phyloP scores from a whole-genome alignment of 177 flowering plant genomes.

The Vitis hybrid region DNA sequence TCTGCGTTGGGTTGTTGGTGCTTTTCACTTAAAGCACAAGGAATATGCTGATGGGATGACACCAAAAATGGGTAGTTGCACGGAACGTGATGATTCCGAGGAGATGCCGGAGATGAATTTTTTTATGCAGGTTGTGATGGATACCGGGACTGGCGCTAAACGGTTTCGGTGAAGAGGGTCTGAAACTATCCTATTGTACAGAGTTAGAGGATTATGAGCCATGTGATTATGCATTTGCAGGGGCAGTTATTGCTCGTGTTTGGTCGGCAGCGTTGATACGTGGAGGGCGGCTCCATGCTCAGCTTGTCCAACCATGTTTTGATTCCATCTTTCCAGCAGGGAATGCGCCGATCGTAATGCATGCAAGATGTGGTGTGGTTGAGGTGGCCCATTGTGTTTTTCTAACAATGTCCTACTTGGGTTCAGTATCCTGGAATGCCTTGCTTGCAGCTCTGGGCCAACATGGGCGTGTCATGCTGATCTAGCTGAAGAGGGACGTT shows the following conservation, averaged over 20 bases:
- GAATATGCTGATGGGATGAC: slow-evolving; percentile 56
- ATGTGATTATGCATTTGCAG: slow-evolving; percentile 57
- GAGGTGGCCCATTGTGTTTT: slow-evolving; percentile 39
- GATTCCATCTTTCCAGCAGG: slow-evolving; percentile 56
- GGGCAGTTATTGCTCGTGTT: slow-evolving; percentile 49
- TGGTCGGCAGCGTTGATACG: slow-evolving; percentile 47
- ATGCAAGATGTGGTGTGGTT: slow-evolving; percentile 50
- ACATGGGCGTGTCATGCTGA: slow-evolving; percentile 61
- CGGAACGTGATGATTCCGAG: slow-evolving; percentile 1
- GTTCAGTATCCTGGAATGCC: slow-evolving; percentile 45
- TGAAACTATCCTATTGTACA: slow-evolving; percentile 47
- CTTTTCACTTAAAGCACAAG: slow-evolving; percentile 72
- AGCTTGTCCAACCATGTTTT: slow-evolving; percentile 35
- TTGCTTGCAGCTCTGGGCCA: slow-evolving; percentile 64
- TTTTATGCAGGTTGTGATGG: slow-evolving; percentile 46
- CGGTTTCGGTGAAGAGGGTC: slow-evolving; percentile 48
- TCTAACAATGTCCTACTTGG: slow-evolving; percentile 34
- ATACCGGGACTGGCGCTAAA: slow-evolving; percentile 53
- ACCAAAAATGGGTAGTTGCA: too few species aligned
- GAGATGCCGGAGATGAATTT: slow-evolving; percentile 27
- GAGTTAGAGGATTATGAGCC: slow-evolving; percentile 37
- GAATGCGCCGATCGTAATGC: slow-evolving; percentile 58
- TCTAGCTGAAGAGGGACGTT: slow-evolving; percentile 41
- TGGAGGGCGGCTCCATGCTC: slow-evolving; percentile 60
- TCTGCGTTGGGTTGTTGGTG: slow-evolving; percentile 53